Evolutionary conservation across 1,139 yeast species (phyloP).

Genomic region (Suhomyces kunorum): DNA sequence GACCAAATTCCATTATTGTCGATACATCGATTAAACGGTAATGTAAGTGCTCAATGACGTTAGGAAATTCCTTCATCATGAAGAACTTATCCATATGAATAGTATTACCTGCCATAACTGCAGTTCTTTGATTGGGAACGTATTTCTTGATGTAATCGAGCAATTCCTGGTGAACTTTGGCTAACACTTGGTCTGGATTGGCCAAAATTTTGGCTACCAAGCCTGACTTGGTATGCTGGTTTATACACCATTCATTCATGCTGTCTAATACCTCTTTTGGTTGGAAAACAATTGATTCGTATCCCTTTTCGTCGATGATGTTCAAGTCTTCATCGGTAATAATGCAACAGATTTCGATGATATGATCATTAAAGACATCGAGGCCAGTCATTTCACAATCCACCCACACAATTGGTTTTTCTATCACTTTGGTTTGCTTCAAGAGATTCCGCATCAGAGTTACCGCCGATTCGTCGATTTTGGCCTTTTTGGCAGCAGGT

Average conservation of each 20-base stretch:
- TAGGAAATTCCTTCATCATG: slow-evolving; percentile 81
- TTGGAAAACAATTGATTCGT: slow-evolving; percentile 78
- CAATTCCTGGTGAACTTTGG: slow-evolving; percentile 64
- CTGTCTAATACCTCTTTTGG: slow-evolving; percentile 62
- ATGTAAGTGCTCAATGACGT: slow-evolving; percentile 67
- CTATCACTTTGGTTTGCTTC: slow-evolving; percentile 7
- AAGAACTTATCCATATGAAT: slow-evolving; percentile 90
- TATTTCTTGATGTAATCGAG: slow-evolving; percentile 58
- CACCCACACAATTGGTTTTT: slow-evolving; percentile 65
- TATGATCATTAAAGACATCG: slow-evolving; percentile 66
- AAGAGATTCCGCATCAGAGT: slow-evolving; percentile 8
- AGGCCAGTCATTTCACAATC: slow-evolving; percentile 92
- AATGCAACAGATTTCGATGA: slow-evolving; percentile 89
- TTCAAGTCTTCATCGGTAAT: slow-evolving; percentile 81
- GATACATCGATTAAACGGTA: slow-evolving; percentile 91
- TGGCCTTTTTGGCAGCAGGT: slow-evolving; percentile 6
- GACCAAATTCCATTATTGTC: slow-evolving; percentile 74
- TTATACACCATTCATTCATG: slow-evolving; percentile 86
- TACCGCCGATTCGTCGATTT: slow-evolving; percentile 2
- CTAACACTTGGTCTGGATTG: slow-evolving; percentile 52
- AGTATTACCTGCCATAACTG: slow-evolving; percentile 85
- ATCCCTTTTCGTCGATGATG: slow-evolving; percentile 65
- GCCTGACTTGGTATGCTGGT: slow-evolving; percentile 80
- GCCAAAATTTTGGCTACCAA: slow-evolving; percentile 67
- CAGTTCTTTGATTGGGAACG: slow-evolving; percentile 55